Evolutionary conservation across 2,329 filamentous ascomycete species (phyloP), one percentile per base, ranked within the genome.

Genomic region (Hypoxylon sp.): DNA sequence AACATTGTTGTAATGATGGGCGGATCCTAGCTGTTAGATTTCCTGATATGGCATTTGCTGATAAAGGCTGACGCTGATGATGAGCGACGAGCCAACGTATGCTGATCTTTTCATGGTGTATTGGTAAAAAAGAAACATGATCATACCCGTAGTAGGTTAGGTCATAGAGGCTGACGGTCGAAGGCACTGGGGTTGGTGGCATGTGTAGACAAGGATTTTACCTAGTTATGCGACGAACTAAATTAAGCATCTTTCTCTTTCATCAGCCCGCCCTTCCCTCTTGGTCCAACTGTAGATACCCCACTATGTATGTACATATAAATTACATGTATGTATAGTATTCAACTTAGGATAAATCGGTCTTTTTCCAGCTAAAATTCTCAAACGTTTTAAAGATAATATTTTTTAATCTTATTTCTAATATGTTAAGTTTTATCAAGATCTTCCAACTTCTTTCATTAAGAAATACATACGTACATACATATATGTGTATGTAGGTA

Each of bases 11-110:
- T 19, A 22, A 22, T 44, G 39, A 17, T 22, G 3, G 3, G 39
- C 39, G 19, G 9, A 44, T 19, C n/a, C 39, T 44, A 19, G 39
- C 13, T 44, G 39, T 11, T 44, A 3, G 39, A 11, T 51, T 51
- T 51, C 48, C 48, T 13, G 29, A 44, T 22, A 44, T 44, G 39
- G 39, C 17, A 10, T 11, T 44, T 44, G 39, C 39, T 31, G 59
- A 47, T 33, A 37, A 37, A 54, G 59, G 59, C 59, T 61, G 59
- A 51, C 39, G 59, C 59, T 61, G 59, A 61, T 26, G 39, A 44
- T 22, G 39, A 22, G 17, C 17, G 39, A 44, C 14, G 11, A 44
- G 39, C 17, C 39, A 5, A 44, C 8, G 39, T 42, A 29, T 35
- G 46, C 19, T 39, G 55, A 59, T 59, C 44, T 48, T 19, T 44